Percentiles rank a stretch among this genome's conserved stretches.
These are phyloP conservation scores for Oidiodendron maius DNA, from an alignment of 495 filamentous ascomycete species.

Conservation along the genomic window DNA sequence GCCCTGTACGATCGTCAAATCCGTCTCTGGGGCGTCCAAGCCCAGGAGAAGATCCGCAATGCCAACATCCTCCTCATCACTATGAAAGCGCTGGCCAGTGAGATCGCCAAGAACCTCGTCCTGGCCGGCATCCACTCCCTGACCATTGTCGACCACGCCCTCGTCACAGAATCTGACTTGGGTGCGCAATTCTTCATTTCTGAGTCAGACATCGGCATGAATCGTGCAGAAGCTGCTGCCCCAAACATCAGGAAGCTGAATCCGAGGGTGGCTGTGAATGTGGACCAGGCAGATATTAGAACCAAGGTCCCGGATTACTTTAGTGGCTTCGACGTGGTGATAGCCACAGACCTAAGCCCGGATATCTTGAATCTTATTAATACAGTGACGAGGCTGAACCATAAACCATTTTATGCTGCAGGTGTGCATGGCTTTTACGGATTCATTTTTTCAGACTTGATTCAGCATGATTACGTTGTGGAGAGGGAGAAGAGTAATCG, in stretches of 20 bases:
- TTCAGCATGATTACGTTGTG: constrained; percentile 80
- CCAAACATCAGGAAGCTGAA: constrained; percentile 77
- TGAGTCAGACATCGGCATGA: constrained; percentile 64
- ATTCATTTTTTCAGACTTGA: constrained; percentile 89
- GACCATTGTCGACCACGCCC: constrained; percentile 78
- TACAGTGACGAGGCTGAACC: constrained; percentile 66
- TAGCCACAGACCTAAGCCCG: constrained; percentile 84
- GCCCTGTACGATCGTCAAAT: constrained; percentile 98
- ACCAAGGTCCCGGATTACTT: constrained; percentile 66
- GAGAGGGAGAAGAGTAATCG: constrained; percentile 78
- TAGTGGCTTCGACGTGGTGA: constrained; percentile 72
- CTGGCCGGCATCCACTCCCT: constrained; percentile 88
- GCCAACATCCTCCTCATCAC: constrained; percentile 88
- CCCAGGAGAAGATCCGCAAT: constrained; percentile 81
- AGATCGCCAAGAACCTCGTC: constrained; percentile 97
- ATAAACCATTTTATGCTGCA: constrained; percentile 82
- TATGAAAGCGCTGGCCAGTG: constrained; percentile 85
- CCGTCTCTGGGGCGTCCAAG: constrained; percentile 94
- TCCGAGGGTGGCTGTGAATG: constrained; percentile 73
- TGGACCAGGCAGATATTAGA: constrained; percentile 59
- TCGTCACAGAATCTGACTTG: constrained; percentile 74
- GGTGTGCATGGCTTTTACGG: constrained; percentile 87
- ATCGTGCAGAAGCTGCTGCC: constrained; percentile 79
- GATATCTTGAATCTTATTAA: constrained; percentile 70
- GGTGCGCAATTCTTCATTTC: constrained; percentile 85